These are phyloP conservation scores for Anethum foeniculum DNA, from an alignment of 140 eudicot species.

Conservation along the genomic window DNA sequence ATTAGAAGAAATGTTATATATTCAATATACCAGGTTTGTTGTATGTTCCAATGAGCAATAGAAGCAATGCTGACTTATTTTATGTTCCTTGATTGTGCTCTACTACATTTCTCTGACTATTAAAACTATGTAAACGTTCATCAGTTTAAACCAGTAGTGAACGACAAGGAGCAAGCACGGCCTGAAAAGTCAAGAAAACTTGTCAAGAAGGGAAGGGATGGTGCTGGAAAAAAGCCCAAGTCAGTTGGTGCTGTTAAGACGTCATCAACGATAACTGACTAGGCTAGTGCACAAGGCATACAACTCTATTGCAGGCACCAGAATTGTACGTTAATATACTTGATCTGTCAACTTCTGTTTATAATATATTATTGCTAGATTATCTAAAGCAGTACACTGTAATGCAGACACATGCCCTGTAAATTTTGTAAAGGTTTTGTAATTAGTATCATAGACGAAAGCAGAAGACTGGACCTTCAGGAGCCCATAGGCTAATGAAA, in stretches of 20 bases:
- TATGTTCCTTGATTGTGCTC: neutral
- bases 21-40: conserved; percentile 81
- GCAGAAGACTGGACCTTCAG: neutral
- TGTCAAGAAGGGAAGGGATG: conserved; percentile 1
- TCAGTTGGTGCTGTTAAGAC: neutral
- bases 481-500: neutral
- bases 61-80: neutral
- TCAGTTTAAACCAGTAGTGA: conserved; percentile 1
- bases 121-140: neutral
- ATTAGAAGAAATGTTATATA: conserved; percentile 94
- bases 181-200: neutral
- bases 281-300: neutral
- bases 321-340: neutral
- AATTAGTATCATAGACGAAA: neutral
- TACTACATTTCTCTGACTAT: neutral
- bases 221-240: neutral
- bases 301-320: neutral
- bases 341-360: neutral
- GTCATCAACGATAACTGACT: neutral
- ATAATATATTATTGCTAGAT: neutral
- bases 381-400: neutral
- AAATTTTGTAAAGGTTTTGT: neutral
- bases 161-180: neutral
- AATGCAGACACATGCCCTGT: neutral
- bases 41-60: neutral